phyloP scores from a whole-genome alignment of 495 filamentous ascomycete species.

The Xylaria curta region DNA sequence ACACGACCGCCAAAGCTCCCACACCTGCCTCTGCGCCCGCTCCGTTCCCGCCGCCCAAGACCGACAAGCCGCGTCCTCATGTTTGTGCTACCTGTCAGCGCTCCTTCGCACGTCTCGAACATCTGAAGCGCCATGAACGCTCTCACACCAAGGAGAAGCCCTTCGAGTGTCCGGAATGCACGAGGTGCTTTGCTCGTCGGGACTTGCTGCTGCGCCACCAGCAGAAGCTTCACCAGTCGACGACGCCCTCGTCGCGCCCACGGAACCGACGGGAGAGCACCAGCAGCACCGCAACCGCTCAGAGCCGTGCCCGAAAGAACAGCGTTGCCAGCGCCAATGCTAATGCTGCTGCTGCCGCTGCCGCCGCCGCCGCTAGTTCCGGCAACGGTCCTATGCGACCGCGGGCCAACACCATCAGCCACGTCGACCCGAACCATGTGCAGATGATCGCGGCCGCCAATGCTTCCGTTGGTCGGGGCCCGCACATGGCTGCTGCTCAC shows the following conservation, averaged over 20 bases:
- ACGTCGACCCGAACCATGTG: slow-evolving; percentile 81
- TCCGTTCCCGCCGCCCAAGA: slow-evolving; percentile 80
- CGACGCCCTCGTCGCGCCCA: slow-evolving; percentile 85
- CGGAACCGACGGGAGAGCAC: slow-evolving; percentile 86
- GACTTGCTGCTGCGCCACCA: slow-evolving; percentile 94
- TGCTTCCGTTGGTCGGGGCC: slow-evolving; percentile 57
- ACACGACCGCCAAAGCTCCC: slow-evolving; percentile 49
- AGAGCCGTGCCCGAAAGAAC: slow-evolving; percentile 87
- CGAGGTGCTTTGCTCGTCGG: slow-evolving; percentile 91
- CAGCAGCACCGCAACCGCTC: slow-evolving; percentile 67
- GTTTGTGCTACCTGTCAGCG: slow-evolving; percentile 91
- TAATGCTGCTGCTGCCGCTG: slow-evolving; percentile 13
- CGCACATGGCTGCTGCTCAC: slow-evolving; percentile 59
- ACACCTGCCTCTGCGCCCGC: slow-evolving; percentile 37
- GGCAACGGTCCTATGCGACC: slow-evolving; percentile 75
- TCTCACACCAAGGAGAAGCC: slow-evolving; percentile 99
- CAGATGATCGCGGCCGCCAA: slow-evolving; percentile 69
- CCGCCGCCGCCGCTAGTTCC: slow-evolving; percentile 41
- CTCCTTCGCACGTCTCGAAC: slow-evolving; percentile 94
- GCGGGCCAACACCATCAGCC: slow-evolving; percentile 95
- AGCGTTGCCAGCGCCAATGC: slow-evolving; percentile 72
- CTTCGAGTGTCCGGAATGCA: slow-evolving; percentile 96
- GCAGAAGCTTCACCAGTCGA: slow-evolving; percentile 98
- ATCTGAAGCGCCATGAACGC: slow-evolving; percentile 96
- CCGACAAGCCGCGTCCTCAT: slow-evolving; percentile 96